These are phyloP conservation scores for Lactarius evosmus DNA, from an alignment of 768 basidiomycete species.

Conservation along the genomic window DNA sequence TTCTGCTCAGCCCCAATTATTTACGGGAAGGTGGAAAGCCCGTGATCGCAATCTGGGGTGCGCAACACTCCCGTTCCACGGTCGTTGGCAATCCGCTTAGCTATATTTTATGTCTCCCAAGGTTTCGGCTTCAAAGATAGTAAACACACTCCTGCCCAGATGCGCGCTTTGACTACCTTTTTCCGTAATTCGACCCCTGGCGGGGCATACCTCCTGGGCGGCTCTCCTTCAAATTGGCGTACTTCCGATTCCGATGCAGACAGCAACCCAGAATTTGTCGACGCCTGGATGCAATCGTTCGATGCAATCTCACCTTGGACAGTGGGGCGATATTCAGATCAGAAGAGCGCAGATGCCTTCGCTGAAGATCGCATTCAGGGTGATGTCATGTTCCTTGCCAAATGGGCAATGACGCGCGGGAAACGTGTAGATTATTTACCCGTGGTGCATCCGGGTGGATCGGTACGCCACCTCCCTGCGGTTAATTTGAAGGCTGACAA, in stretches of 20 bases:
- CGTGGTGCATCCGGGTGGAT: constrained; percentile 77
- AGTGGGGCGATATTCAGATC: constrained; percentile 62
- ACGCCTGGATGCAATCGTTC: constrained; percentile 73
- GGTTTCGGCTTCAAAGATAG: constrained; percentile 67
- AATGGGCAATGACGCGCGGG: constrained; percentile 33
- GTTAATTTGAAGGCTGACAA: constrained; percentile 7
- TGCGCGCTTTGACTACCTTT: constrained; percentile 52
- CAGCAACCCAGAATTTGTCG: constrained; percentile 57
- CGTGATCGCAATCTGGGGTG: constrained; percentile 74
- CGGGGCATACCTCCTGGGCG: constrained; percentile 72
- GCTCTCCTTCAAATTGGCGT: constrained; percentile 73
- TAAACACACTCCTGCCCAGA: constrained; percentile 57
- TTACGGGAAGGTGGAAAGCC: constrained; percentile 65
- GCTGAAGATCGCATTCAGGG: constrained; percentile 58
- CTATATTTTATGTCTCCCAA: constrained; percentile 29
- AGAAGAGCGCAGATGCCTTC: constrained; percentile 61
- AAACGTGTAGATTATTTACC: constrained; percentile 78
- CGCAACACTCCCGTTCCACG: constrained; percentile 2
- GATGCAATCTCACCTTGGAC: constrained; percentile 85
- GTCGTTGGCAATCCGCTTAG: neutral
- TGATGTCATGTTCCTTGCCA: constrained; percentile 59
- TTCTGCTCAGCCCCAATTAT: constrained; percentile 72
- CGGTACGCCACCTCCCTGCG: constrained; percentile 50
- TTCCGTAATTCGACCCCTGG: constrained; percentile 63
- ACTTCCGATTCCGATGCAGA: constrained; percentile 68